Base-by-base conservation (phyloP, 176 grass and related monocot genomes). In the Saccharum officinarum region DNA sequence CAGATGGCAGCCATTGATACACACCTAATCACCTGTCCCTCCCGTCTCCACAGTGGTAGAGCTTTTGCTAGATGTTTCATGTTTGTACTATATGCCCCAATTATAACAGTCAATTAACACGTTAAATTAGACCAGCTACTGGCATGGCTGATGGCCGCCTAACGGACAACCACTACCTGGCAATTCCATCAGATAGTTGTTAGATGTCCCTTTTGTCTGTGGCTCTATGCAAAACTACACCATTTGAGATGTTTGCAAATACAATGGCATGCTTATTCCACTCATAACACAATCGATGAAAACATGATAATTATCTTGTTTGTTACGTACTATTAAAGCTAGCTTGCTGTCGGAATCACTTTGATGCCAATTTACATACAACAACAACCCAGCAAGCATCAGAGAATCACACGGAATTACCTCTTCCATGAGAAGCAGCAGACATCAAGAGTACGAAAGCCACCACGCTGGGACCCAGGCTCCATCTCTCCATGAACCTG, bases 401-500 rank as follows among this genome's bases (percentile, higher is more conserved):
- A 55, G 49, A 33, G 16, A 23, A 63, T 36, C 13, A 23, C 46
- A 80, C 44, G 13, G 28, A 67, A 67, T 0, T 36, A 87, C 85
- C 76, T 87, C 62, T 36, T 40, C 61, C 85, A 36, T 87, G 80
- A 33, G 69, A 52, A 8, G 70, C 23, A 10, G 65, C 23, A 34
- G 65, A 18, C 31, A 91, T 63, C 80, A 87, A 38, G 31, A 87
- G 80, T 71, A 64, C 1, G 75, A 91, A 69, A 62, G 60, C 47
- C 33, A 69, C 23, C 40, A 63, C 69, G 9, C 41, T 1, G 31
- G 59, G 2, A 30, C 69, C 33, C 28, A 62, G n/a, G n/a, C 38
- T 76, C 76, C 89, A 71, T 14, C 76, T 64, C 85, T 63, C 89
- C 89, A 91, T 87, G 69, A 63, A 36, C 84, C 46, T 49, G 49